Percentiles rank a stretch among this genome's conserved stretches.
These are phyloP conservation scores for Mortierella sp. DNA, from an alignment of 371 early-diverging fungal genomes.

Conservation along the genomic window DNA sequence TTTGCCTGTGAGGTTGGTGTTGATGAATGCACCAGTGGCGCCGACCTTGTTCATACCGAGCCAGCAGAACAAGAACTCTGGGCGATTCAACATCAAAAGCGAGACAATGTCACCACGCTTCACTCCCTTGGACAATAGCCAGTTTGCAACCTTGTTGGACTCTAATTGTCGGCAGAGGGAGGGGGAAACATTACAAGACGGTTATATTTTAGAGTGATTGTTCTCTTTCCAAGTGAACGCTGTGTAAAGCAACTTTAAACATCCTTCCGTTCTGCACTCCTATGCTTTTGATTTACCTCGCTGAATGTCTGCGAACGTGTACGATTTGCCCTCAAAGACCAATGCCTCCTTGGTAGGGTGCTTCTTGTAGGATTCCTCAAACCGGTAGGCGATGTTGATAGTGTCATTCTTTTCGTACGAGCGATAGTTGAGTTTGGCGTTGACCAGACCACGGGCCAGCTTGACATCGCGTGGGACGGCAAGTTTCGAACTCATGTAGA, in stretches of 20 bases:
- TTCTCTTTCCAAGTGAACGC: neutral
- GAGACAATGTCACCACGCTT: constrained; percentile 54
- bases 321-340: constrained; percentile 50
- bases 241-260: neutral
- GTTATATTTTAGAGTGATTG: constrained; percentile 2
- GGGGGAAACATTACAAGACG: neutral
- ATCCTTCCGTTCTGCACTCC: neutral
- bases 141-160: constrained; percentile 47
- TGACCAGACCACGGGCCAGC: constrained; percentile 39
- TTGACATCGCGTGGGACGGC: constrained; percentile 49
- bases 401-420: constrained; percentile 50
- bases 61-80: constrained; percentile 54
- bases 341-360: constrained; percentile 45
- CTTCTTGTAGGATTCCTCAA: constrained; percentile 45
- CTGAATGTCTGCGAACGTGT: constrained; percentile 49
- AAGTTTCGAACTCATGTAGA: constrained; percentile 48
- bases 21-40: constrained; percentile 53
- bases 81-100: constrained; percentile 48
- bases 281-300: constrained; percentile 18
- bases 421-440: constrained; percentile 37
- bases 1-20: constrained; percentile 51
- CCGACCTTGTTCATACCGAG: constrained; percentile 53
- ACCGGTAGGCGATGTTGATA: constrained; percentile 49
- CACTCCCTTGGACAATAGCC: constrained; percentile 51
- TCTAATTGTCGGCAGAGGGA: constrained; percentile 13